Conservation (phyloP, 768 basidiomycete species). For the Mycena galericulata region DNA sequence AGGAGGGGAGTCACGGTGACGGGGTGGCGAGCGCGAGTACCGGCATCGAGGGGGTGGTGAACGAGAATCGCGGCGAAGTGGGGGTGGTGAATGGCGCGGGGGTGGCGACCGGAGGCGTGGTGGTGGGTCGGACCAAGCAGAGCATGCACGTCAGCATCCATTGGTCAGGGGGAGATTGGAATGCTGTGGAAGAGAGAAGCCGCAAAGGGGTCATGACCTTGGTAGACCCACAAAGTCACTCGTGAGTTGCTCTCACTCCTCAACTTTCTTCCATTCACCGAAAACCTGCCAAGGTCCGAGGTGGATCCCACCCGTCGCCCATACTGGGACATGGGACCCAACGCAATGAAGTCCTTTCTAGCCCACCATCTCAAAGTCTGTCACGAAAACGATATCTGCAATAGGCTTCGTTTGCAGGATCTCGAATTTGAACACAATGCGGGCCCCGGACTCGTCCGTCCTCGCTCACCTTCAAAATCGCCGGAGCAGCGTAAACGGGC, state of each 20-base stretch:
- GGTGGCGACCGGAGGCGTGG: too few relatives aligned
- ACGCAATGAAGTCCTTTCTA: constrained; percentile 16
- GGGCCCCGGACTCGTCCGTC: neutral
- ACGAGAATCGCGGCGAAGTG: too few relatives aligned
- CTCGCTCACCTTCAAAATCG: neutral
- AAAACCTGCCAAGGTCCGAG: neutral
- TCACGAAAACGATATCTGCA: constrained; percentile 17
- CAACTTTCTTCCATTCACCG: neutral
- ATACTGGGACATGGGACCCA: constrained; percentile 23
- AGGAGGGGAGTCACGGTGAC: too few relatives aligned
- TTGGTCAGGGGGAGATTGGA: too few relatives aligned
- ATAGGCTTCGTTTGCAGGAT: neutral
- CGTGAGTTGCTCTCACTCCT: neutral
- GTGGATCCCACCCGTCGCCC: neutral
- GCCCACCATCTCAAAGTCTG: constrained; percentile 17
- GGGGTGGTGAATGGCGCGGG: too few relatives aligned
- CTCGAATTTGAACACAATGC: neutral
- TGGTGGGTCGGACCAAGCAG: too few relatives aligned
- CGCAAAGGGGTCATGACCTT: constrained; percentile 14
- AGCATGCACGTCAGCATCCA: too few relatives aligned
- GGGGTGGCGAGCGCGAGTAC: too few relatives aligned
- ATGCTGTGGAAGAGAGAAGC: too few relatives aligned
- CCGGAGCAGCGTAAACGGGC: neutral
- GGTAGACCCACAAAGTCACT: constrained; percentile 22
- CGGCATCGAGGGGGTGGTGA: too few relatives aligned